Percentiles rank a stretch among this genome's conserved stretches.
phyloP scores from a whole-genome alignment of 768 basidiomycete species.

The Xanthoconium stramineum region DNA sequence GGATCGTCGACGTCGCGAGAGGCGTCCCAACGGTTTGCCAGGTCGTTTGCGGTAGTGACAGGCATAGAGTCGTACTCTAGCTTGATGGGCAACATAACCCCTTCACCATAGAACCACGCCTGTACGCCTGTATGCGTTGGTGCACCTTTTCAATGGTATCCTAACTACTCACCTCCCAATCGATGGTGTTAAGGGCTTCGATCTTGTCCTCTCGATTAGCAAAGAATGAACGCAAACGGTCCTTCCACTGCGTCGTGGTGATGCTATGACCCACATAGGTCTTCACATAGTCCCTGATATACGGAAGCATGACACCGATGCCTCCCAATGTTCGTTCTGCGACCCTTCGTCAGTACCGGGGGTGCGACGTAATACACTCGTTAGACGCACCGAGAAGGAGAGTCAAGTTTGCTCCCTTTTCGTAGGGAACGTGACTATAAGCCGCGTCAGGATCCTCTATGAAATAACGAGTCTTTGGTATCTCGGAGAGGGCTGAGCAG shows the following conservation, averaged over 20 bases:
- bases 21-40: conserved; percentile 53
- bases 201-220: conserved; percentile 41
- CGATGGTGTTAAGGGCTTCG: conserved; percentile 44
- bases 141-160: background rate
- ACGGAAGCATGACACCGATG: conserved; percentile 39
- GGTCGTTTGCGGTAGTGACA: conserved; percentile 45
- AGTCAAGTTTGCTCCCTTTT: conserved; percentile 81
- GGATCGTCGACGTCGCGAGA: conserved; percentile 37
- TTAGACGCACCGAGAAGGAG: conserved; percentile 65
- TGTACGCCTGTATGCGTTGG: conserved; percentile 8
- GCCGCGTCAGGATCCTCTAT: conserved; percentile 81
- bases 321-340: conserved; percentile 55
- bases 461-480: conserved; percentile 37
- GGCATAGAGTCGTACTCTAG: conserved; percentile 53
- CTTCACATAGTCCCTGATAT: conserved; percentile 41
- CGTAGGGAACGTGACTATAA: conserved; percentile 75
- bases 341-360: background rate
- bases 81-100: conserved; percentile 44
- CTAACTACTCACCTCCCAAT: conserved; percentile 49
- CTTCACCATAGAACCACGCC: conserved; percentile 59
- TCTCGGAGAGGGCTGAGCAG: conserved; percentile 52
- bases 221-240: conserved; percentile 54
- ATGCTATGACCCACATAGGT: conserved; percentile 57
- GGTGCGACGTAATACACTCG: no score
- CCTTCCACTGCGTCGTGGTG: conserved; percentile 55